phyloP scores from a whole-genome alignment of 345 rosid species.

The Aethionema arabicum region DNA sequence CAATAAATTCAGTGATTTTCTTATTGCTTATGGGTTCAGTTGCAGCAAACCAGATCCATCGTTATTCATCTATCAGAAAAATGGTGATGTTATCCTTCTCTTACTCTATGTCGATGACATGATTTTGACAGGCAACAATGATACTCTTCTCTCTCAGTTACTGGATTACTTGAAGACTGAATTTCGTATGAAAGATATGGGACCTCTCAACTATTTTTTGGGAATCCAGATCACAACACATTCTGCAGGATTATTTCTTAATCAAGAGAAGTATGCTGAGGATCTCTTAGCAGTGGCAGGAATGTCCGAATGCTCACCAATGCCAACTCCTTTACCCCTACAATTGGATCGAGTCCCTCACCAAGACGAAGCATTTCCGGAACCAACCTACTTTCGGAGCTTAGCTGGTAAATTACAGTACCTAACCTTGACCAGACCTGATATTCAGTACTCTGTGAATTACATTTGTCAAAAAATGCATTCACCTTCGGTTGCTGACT shows the following conservation, averaged over 20 bases:
- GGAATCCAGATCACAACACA: not conserved
- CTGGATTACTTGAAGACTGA: not conserved
- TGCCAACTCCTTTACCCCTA: not conserved
- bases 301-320: not conserved
- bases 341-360: not conserved
- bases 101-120: too few relatives aligned
- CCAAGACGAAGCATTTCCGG: not conserved
- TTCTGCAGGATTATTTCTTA: not conserved
- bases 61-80: too few relatives aligned
- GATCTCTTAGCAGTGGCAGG: not conserved
- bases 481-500: not conserved
- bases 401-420: not conserved
- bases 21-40: not conserved
- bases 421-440: not conserved
- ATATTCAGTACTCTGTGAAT: too few relatives aligned
- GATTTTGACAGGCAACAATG: not conserved
- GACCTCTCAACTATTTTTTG: not conserved
- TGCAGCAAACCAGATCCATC: not conserved
- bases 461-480: not conserved
- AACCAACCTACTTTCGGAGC: not conserved
- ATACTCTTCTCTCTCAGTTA: not conserved
- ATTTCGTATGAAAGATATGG: not conserved
- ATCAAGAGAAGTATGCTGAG: not conserved
- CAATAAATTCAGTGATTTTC: not conserved
- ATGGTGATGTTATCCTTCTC: too few relatives aligned